Conservation (phyloP, 148 eudicot species). For the Vaccinium macrocarpon region DNA sequence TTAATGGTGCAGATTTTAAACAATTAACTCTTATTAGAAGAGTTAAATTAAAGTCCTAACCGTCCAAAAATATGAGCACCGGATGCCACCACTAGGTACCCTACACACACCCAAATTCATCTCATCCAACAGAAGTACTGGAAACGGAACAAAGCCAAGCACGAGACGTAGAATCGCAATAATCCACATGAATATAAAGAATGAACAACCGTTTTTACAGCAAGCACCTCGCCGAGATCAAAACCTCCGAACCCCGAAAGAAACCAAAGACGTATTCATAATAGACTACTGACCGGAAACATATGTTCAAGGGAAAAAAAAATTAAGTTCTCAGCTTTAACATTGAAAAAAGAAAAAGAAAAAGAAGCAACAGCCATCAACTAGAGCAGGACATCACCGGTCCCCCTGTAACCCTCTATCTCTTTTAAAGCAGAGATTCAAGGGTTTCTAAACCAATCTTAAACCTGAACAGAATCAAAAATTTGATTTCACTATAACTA, state of each 20-base stretch:
- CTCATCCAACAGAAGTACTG: too few relatives aligned
- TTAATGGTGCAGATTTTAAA: too few relatives aligned
- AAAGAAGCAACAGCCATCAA: neutral
- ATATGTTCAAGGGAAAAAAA: neutral
- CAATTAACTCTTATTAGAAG: too few relatives aligned
- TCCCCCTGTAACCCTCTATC: conserved; percentile 1
- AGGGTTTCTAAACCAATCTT: conserved; percentile 13
- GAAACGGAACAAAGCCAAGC: neutral
- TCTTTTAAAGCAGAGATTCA: conserved; percentile 5
- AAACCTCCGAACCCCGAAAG: conserved; percentile 6
- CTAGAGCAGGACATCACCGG: neutral
- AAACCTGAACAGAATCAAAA: conserved; percentile 6
- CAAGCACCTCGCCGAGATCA: neutral
- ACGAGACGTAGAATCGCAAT: neutral
- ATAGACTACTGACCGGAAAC: neutral
- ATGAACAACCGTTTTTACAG: neutral
- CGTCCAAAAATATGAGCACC: too few relatives aligned
- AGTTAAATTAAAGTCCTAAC: too few relatives aligned
- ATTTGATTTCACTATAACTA: conserved; percentile 16
- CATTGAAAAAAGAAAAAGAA: neutral
- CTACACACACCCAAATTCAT: too few relatives aligned
- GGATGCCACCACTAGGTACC: too few relatives aligned
- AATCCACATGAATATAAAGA: conserved; percentile 1
- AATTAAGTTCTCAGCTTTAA: neutral
- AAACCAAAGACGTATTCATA: conserved; percentile 5